Evolutionary conservation across 257 asterid genomes (phyloP), one percentile per base, ranked within the genome.

Genomic region (Ballota nigra): DNA sequence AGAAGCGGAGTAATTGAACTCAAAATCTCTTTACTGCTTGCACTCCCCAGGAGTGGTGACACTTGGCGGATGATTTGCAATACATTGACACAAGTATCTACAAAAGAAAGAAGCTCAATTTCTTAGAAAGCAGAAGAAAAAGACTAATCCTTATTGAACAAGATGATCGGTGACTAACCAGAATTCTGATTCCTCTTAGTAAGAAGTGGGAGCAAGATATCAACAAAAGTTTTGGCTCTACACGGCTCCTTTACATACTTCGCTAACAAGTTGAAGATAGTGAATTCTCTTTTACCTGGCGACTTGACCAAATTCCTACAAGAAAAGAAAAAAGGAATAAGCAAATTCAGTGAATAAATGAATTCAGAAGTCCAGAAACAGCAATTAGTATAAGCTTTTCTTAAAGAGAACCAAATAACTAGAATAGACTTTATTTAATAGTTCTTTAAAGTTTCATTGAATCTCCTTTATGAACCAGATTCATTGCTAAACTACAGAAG

Each of bases 191-290:
- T 81, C 84, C 62, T 86, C 90, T 81, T 86, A 60, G 82, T 73
- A 73, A 94, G 83, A 80, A 89, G 74, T 10, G 95, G 93, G 71
- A 94, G 92, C 83, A 94, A 84, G 55, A 89, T 83, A 68, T 94
- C 97, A 41, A 89, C 77, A 86, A 88, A 94, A 67, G 59, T 76
- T 77, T 80, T 72, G n/a, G 96, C 99, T 40, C 81, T 83, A 59
- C 78, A 68, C 29, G 91, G 82, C 60, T 87, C 95, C 82, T 81
- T 83, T 56, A 89, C 81, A 72, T 89, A 88, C 78, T 80, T 83
- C 0, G 92, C 76, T 73, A 95, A 83, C 71, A 91, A 77, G 75
- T 82, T 84, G 78, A 94, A 91, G 56, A 91, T 74, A 33, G 79
- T 78, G 38, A 94, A 83, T 74, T 86, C 99, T 71, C 84, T 87